Evolutionary conservation across 768 basidiomycete species (phyloP), one percentile per base, ranked within the genome.

Genomic region (Pulveroboletus frians): DNA sequence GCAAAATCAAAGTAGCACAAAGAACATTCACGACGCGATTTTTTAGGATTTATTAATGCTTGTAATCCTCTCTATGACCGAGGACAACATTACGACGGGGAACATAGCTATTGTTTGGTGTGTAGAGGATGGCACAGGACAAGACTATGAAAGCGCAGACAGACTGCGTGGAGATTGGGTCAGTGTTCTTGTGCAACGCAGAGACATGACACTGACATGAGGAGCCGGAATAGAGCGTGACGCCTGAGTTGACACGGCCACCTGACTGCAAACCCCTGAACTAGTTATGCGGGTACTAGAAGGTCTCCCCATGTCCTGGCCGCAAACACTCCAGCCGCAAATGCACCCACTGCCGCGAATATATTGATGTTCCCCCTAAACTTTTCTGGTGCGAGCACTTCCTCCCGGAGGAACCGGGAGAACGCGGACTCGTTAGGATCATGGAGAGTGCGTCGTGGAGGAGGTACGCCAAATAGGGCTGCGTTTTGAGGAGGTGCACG

Each of bases 221-320:
- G 5, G 39, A 48, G 18, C 23, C 27, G 42, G 21, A 4, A 15
- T 38, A 29, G 23, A 36, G 29, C 18, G 26, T 20, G 4, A 5
- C 23, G 34, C n/a, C 36, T 14, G 3, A 36, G 39, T 13, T 6
- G 35, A 31, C 20, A 35, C 13, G 7, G 18, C 30, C 39, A 39
- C 39, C 30, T 17, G 20, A 51, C 47, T 30, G 20, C 49, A 36
- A 32, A 10, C 21, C 9, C 17, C 27, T 29, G 15, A 26, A 26
- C 49, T 34, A 34, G 32, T 42, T 46, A 86, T 23, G 78, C 80
- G 38, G 85, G 85, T 7, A 91, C 77, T 71, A 91, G 77, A 37
- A 86, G 63, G 36, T 85, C 86, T 10, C 90, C 90, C 78, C 85
- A 95, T 36, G 79, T 79, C 65, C 88, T 81, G 14, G 84, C 80